Conservation (phyloP, 1,139 yeast species). For the Lodderomyces parapsilosis region DNA sequence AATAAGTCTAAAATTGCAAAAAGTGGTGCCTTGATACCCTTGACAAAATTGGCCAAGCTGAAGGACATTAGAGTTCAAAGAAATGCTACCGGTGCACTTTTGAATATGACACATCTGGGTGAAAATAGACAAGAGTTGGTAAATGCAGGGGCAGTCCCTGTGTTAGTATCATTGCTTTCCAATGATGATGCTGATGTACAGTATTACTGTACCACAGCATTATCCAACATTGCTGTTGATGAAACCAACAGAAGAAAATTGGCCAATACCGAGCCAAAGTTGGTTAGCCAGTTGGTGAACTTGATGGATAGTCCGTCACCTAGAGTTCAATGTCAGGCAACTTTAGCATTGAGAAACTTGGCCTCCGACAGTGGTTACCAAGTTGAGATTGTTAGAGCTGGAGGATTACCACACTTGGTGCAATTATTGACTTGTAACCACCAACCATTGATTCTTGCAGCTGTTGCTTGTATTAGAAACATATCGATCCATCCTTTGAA, state of each 20-base stretch:
- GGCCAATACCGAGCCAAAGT: conserved; percentile 90
- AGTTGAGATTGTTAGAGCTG: conserved; percentile 91
- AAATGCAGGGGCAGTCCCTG: conserved; percentile 98
- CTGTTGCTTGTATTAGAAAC: conserved; percentile 97
- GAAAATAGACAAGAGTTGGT: conserved; percentile 96
- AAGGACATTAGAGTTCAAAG: conserved; percentile 95
- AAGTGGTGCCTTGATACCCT: conserved; percentile 93
- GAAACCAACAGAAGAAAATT: conserved; percentile 84
- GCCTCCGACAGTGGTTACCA: conserved; percentile 95
- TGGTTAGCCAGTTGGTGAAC: conserved; percentile 82
- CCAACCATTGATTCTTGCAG: conserved; percentile 89
- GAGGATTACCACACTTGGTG: conserved; percentile 90
- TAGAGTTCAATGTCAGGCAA: conserved; percentile 97
- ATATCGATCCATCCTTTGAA: conserved; percentile 95
- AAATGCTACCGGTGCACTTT: conserved; percentile 95
- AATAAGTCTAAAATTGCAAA: conserved; percentile 94
- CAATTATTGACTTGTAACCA: conserved; percentile 85
- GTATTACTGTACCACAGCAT: conserved; percentile 96
- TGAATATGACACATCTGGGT: conserved; percentile 96
- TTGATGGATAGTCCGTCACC: conserved; percentile 93
- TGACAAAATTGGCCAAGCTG: conserved; percentile 90
- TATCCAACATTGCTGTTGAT: conserved; percentile 96
- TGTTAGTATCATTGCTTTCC: conserved; percentile 81
- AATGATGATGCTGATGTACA: conserved; percentile 95
- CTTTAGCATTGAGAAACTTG: conserved; percentile 88